A percentile compares a stretch with the other conserved stretches of the same genome.
phyloP scores from a whole-genome alignment of 2,329 filamentous ascomycete genomes.

The Diplodia scrobiculata region DNA sequence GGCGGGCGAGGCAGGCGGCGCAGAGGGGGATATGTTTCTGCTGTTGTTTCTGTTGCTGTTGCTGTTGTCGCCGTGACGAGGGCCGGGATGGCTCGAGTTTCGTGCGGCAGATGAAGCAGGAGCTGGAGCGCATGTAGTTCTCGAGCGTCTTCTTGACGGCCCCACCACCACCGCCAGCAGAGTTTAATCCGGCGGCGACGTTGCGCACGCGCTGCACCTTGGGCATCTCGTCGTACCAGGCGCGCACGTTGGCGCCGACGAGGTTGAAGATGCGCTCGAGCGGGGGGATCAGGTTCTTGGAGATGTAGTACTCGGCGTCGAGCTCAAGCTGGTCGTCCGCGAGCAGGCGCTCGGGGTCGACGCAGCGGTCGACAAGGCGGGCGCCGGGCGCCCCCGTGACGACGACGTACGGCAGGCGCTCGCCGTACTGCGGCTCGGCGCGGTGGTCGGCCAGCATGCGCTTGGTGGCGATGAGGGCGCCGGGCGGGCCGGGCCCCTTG shows the following conservation, averaged over 20 bases:
- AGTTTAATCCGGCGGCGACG: slow-evolving; percentile 41
- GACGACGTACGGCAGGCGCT: slow-evolving; percentile 93
- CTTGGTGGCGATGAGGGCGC: slow-evolving; percentile 82
- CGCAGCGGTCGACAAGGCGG: slow-evolving; percentile 82
- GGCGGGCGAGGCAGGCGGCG: slow-evolving; percentile 56
- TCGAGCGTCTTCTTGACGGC: slow-evolving; percentile 74
- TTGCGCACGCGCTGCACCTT: slow-evolving; percentile 77
- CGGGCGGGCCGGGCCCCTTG: slow-evolving; percentile 76
- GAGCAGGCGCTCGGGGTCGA: slow-evolving; percentile 81
- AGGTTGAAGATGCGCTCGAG: slow-evolving; percentile 96
- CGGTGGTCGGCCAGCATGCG: slow-evolving; percentile 85
- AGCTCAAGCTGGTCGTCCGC: slow-evolving; percentile 75
- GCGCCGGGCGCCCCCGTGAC: slow-evolving; percentile 84
- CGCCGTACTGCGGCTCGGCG: slow-evolving; percentile 89
- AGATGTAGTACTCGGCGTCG: slow-evolving; percentile 95
- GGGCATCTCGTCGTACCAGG: slow-evolving; percentile 97
- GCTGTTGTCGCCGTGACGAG: slow-evolving; percentile 35
- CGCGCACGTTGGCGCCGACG: slow-evolving; percentile 83
- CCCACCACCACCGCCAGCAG: slow-evolving; percentile 28
- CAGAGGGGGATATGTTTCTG: slow-evolving; percentile 53
- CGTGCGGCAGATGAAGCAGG: slow-evolving; percentile 74
- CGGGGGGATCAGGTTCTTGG: slow-evolving; percentile 91
- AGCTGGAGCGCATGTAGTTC: slow-evolving; percentile 80
- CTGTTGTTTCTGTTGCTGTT: slow-evolving; percentile 27
- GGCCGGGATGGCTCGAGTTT: slow-evolving; percentile 51